phyloP scores from a whole-genome alignment of 306 rosid species.

The Prunus campanulata region DNA sequence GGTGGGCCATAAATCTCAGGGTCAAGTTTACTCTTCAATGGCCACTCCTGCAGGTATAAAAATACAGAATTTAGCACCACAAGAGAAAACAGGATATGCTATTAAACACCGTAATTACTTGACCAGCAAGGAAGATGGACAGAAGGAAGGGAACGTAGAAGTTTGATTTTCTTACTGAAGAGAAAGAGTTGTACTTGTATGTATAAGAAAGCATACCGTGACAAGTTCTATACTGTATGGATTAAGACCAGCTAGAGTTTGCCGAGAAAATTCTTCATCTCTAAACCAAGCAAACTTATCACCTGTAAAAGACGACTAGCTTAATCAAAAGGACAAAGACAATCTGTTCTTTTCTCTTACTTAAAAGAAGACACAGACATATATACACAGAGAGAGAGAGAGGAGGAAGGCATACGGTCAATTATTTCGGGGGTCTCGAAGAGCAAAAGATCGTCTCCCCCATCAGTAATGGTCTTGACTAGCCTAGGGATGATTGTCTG shows the following conservation, averaged over 20 bases:
- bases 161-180: not conserved
- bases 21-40: conserved; percentile 39
- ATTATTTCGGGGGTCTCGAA: conserved; percentile 37
- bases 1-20: conserved; percentile 37
- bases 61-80: not conserved
- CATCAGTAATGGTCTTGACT: conserved; percentile 25
- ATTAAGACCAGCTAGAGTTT: conserved; percentile 48
- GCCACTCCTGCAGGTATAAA: conserved; percentile 36
- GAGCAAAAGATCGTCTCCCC: conserved; percentile 26
- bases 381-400: not conserved
- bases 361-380: not conserved
- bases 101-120: no score
- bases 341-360: not conserved
- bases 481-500: conserved; percentile 31
- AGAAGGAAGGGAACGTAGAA: not conserved
- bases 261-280: conserved; percentile 48
- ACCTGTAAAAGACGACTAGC: conserved; percentile 18
- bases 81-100: not conserved
- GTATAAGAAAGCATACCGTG: conserved; percentile 20
- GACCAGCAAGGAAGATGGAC: not conserved
- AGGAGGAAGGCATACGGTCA: conserved; percentile 14
- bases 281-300: conserved; percentile 42
- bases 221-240: conserved; percentile 36
- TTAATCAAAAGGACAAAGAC: not conserved
- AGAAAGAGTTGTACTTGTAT: not conserved